Evolutionary conservation across 129 eudicot species (phyloP), one percentile per base, ranked within the genome.

Genomic region (Erigeron canadensis): DNA sequence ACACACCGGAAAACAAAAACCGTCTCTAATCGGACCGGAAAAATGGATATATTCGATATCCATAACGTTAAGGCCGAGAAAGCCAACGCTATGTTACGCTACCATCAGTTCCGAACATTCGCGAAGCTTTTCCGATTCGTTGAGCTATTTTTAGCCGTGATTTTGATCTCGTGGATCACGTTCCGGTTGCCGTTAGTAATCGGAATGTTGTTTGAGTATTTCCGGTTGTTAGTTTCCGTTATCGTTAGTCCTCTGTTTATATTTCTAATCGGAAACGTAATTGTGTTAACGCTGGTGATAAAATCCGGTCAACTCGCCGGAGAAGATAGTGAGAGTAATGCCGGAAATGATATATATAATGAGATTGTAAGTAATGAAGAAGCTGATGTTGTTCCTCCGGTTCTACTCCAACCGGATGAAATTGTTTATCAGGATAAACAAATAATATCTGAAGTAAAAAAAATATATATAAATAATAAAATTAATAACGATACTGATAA

Each of bases 181-280:
- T 12, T 86, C 70, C 95, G 87, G n/a, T 73, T 89, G 11, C 98
- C 96, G 6, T 82, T 81, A 55, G 86, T 83, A 69, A 45, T 87
- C 72, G 82, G 57, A 80, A 71, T 83, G 57, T 80, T 80, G 70
- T 75, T 83, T 71, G 82, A 84, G 54, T 89, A 85, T 37, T 76
- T 84, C 75, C 92, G 87, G 8, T 81, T 41, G 23, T 57, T 87
- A 60, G 4, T 84, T 16, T 22, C 81, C n/a, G 12, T 87, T 71
- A 8, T 87, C 75, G 38, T 86, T 40, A 87, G 84, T 63, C 95
- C 89, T 12, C 81, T 87, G 76, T 89, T 84, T 69, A 80, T 93
- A 40, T 93, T 93, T 80, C 68, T 87, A 0, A 71, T 93, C 76
- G 71, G 96, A 60, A 93, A 93, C 72, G 80, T 78, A 47, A 89